A percentile compares a stretch with the other conserved stretches of the same genome.
Conservation (phyloP, 164 flowering plant species). For the Vitis amurensis region DNA sequence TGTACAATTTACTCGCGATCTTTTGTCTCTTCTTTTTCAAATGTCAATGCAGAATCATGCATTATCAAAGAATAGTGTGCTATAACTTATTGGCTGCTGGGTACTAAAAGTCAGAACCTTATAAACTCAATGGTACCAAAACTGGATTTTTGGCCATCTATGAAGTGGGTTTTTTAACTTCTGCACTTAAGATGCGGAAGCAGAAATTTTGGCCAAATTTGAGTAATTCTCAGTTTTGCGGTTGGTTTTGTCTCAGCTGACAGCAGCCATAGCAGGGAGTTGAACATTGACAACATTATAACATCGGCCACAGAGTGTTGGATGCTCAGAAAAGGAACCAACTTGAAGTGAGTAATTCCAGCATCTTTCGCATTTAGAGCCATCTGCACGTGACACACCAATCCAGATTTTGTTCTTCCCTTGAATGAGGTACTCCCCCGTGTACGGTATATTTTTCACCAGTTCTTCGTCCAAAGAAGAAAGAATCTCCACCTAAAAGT, state of each 20-base stretch:
- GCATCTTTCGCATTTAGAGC: constrained; percentile 92
- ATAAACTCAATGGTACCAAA: too few species aligned
- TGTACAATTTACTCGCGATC: too few species aligned
- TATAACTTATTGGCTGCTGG: too few species aligned
- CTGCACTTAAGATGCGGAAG: too few species aligned
- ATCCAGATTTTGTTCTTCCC: constrained; percentile 72
- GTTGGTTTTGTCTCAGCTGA: constrained; percentile 28
- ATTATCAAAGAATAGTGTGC: too few species aligned
- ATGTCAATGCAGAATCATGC: too few species aligned
- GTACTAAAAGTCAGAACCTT: too few species aligned
- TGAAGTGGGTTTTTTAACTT: too few species aligned
- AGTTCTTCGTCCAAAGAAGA: constrained; percentile 37
- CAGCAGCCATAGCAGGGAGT: constrained; percentile 51
- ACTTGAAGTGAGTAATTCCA: constrained; percentile 86
- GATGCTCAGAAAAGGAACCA: constrained; percentile 75
- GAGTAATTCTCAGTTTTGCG: neutral
- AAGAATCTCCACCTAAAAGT: constrained; percentile 70
- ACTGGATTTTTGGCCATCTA: too few species aligned
- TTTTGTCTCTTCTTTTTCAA: too few species aligned
- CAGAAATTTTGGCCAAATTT: too few species aligned
- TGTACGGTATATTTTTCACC: constrained; percentile 40
- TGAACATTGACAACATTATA: constrained; percentile 47
- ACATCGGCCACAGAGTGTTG: constrained; percentile 80
- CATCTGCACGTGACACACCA: constrained; percentile 86
- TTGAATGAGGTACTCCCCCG: constrained; percentile 62